Base-by-base conservation (phyloP, 306 rosid genomes). In the Casuarina equisetifolia region DNA sequence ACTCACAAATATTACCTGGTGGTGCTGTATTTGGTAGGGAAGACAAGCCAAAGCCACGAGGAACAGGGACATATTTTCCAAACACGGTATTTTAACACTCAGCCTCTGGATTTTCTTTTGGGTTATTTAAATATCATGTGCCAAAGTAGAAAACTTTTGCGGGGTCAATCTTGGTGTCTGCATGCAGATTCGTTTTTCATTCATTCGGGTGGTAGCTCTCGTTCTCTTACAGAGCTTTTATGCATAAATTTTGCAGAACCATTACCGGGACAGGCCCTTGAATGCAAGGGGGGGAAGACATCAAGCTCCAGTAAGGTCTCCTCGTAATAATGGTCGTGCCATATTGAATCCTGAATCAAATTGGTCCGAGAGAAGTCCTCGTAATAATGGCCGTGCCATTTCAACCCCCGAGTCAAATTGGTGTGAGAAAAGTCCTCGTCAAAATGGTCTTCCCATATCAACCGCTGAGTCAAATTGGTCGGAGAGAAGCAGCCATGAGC, bases 1-100 rank as follows among this genome's bases (percentile, higher is more conserved):
- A 49, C 68, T 54, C 78, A 61, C 77, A 84, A 51, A 61, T 84
- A 73, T 71, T 82, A 51, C 77, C 87, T 6, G 79, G 84, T 49
- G 81, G 82, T 66, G 48, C 42, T 8, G 77, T 79, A 12, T 88
- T 82, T 80, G 77, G 77, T 36, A 48, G 70, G 67, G 88, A 84
- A 53, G 90, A 87, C 76, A 66, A 84, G 74, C 83, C 83, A 16
- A 87, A 84, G 74, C 86, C 88, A 19, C 82, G 90, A 79, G 90
- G 90, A 77, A 87, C 88, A 0, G 90, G 90, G 72, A 87, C 90
- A 7, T 87, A 84, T 73, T 79, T 87, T 79, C 90, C 90, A 73
- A 87, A 87, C 77, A 71, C 51, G 88, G 90, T 87, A 87, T 70
- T 46, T 68, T 73, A 79, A 44, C 79, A 74, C 73, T 78, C 77